These are phyloP conservation scores for Penicillium canescens DNA, from an alignment of 495 filamentous ascomycete genomes.

Conservation along the genomic window DNA sequence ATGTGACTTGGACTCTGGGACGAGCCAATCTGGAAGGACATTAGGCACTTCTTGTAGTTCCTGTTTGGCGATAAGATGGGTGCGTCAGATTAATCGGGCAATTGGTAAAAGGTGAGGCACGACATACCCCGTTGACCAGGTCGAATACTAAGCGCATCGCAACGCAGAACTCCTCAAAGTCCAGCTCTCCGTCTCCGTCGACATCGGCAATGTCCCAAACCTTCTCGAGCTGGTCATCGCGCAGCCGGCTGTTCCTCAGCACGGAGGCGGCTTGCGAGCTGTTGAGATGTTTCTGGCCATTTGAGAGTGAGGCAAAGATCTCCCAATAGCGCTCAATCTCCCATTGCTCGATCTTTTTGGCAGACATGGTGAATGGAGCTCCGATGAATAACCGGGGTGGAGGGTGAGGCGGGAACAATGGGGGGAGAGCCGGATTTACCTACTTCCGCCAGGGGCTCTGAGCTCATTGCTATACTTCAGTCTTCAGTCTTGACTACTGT, in stretches of 20 bases:
- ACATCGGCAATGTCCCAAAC: slow-evolving; percentile 98
- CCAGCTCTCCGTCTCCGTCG: slow-evolving; percentile 91
- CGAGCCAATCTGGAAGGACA: slow-evolving; percentile 88
- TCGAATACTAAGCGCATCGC: slow-evolving; percentile 98
- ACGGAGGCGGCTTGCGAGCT: slow-evolving; percentile 91
- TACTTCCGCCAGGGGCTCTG: slow-evolving; percentile 21
- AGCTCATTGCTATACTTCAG: slow-evolving; percentile 12
- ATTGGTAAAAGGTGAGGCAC: background rate
- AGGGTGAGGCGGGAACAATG: slow-evolving; percentile 17
- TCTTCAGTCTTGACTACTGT: background rate
- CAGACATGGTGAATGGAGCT: slow-evolving; percentile 57
- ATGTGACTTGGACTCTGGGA: slow-evolving; percentile 95
- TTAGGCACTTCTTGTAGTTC: slow-evolving; percentile 84
- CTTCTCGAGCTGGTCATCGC: slow-evolving; percentile 91
- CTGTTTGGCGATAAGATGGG: slow-evolving; percentile 39
- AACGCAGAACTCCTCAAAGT: slow-evolving; percentile 99
- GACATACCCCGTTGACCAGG: slow-evolving; percentile 85
- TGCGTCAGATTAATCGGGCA: background rate
- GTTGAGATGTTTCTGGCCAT: slow-evolving; percentile 80
- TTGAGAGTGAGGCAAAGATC: slow-evolving; percentile 83
- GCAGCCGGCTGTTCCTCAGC: slow-evolving; percentile 90
- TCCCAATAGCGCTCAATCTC: slow-evolving; percentile 99
- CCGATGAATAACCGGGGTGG: slow-evolving; percentile 7
- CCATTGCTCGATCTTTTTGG: slow-evolving; percentile 85
- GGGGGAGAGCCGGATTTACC: slow-evolving; percentile 11